Conservation (phyloP, 2,329 filamentous ascomycete species). For the Ascochyta koolunga region DNA sequence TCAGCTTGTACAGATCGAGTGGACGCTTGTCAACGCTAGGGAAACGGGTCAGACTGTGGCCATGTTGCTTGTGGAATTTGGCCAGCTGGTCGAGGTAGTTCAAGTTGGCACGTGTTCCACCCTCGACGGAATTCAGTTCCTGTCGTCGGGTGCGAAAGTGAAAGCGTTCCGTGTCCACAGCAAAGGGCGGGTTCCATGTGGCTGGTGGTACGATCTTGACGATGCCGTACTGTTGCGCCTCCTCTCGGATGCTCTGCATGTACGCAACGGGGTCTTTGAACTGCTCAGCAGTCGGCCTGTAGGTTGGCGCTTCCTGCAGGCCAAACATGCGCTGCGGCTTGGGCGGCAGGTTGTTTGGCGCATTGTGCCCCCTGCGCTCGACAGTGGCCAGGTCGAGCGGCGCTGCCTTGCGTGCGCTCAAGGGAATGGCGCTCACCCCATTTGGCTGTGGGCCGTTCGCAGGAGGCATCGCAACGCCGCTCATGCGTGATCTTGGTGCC, state of each 20-base stretch:
- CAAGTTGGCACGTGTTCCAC: constrained; percentile 95
- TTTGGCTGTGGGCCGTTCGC: constrained; percentile 46
- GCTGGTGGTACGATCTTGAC: constrained; percentile 96
- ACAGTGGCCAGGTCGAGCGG: constrained; percentile 87
- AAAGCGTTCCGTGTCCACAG: constrained; percentile 97
- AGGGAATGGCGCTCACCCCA: constrained; percentile 57
- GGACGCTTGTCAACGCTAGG: constrained; percentile 98
- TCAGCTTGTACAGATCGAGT: constrained; percentile 91
- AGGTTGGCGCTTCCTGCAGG: constrained; percentile 88
- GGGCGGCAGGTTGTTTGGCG: constrained; percentile 74
- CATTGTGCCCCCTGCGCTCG: constrained; percentile 85
- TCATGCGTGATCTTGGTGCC: constrained; percentile 41
- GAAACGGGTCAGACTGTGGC: constrained; percentile 89
- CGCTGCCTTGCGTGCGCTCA: constrained; percentile 68
- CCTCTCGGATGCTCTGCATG: constrained; percentile 86
- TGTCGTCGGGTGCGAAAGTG: constrained; percentile 96
- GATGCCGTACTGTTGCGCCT: constrained; percentile 86
- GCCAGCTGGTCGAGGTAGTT: constrained; percentile 93
- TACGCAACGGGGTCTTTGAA: constrained; percentile 95
- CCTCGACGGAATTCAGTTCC: constrained; percentile 97
- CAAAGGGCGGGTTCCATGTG: constrained; percentile 91
- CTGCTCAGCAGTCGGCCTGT: constrained; percentile 87
- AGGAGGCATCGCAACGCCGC: constrained; percentile 29
- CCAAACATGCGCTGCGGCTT: constrained; percentile 82
- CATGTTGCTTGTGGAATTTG: constrained; percentile 97